Conservation (phyloP, 2,329 filamentous ascomycete species). For the Daldinia eschscholtzii region DNA sequence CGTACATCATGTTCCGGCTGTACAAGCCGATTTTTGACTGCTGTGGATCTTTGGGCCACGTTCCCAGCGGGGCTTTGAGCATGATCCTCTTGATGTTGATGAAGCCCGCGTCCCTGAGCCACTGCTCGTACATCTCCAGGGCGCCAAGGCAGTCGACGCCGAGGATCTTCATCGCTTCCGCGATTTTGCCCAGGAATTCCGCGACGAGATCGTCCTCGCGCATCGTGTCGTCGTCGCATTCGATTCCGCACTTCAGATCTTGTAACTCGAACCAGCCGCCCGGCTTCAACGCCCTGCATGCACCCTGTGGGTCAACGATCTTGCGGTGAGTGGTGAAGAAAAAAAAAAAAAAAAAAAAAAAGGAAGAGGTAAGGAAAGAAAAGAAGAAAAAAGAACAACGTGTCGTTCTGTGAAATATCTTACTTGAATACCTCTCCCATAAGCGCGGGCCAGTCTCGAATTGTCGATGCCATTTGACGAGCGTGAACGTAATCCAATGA, state of each 20-base stretch:
- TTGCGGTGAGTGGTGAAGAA: slow-evolving; percentile 6
- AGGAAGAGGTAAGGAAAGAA: not conserved
- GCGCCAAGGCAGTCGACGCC: slow-evolving; percentile 27
- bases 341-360: not conserved
- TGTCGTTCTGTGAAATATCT: slow-evolving; percentile 37
- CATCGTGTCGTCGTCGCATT: slow-evolving; percentile 58
- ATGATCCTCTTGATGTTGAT: slow-evolving; percentile 31
- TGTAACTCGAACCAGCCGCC: slow-evolving; percentile 69
- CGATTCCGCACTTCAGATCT: slow-evolving; percentile 64
- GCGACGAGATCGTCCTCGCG: slow-evolving; percentile 57
- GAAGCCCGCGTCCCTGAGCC: slow-evolving; percentile 38
- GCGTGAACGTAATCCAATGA: slow-evolving; percentile 72
- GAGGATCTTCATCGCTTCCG: slow-evolving; percentile 24
- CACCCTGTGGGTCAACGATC: slow-evolving; percentile 20
- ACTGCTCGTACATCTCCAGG: slow-evolving; percentile 28
- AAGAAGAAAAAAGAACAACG: slow-evolving; percentile 2
- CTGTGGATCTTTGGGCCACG: slow-evolving; percentile 37
- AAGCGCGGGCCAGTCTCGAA: slow-evolving; percentile 67
- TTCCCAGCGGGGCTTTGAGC: slow-evolving; percentile 35
- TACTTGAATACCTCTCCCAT: slow-evolving; percentile 63
- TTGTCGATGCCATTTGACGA: slow-evolving; percentile 66
- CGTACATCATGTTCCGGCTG: slow-evolving; percentile 40
- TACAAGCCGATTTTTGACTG: slow-evolving; percentile 35
- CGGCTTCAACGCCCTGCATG: slow-evolving; percentile 63
- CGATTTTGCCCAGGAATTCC: slow-evolving; percentile 56